Conservation (phyloP, 345 rosid genomes). For the Eucalyptus regnans region DNA sequence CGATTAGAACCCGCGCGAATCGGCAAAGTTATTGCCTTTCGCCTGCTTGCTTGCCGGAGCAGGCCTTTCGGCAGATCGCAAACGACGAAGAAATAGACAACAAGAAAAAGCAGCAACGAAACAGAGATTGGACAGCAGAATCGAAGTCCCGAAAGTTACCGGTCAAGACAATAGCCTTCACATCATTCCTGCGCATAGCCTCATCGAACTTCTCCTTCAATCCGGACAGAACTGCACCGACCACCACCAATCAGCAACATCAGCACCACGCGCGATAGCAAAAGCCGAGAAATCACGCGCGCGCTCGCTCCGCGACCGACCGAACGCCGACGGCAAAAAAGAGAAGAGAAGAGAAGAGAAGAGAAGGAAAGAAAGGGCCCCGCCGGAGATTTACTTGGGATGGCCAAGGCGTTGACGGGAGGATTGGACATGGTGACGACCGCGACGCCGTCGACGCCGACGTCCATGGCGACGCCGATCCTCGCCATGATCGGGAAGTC, state of each 20-base stretch:
- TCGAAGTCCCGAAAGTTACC: constrained; percentile 17
- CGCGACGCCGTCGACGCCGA: constrained; percentile 89
- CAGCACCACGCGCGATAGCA: not conserved
- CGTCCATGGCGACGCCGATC: constrained; percentile 47
- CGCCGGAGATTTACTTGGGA: constrained; percentile 29
- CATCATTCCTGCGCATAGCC: constrained; percentile 62
- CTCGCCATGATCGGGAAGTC: constrained; percentile 25
- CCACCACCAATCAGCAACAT: not conserved
- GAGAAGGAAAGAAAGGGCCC: not conserved
- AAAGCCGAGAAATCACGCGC: not conserved
- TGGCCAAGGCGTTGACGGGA: constrained; percentile 86
- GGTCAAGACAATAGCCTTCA: constrained; percentile 73
- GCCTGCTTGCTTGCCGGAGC: not conserved
- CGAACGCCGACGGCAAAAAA: not conserved
- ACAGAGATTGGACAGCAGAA: not conserved
- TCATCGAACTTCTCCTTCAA: constrained; percentile 65
- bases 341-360: not conserved
- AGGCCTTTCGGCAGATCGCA: not conserved
- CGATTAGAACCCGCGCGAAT: not conserved
- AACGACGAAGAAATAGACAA: not conserved
- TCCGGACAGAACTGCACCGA: constrained; percentile 48
- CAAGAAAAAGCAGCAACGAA: not conserved
- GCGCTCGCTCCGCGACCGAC: not conserved
- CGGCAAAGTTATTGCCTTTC: not conserved
- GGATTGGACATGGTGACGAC: constrained; percentile 77